These are phyloP conservation scores for Coix lacrymajobi DNA, from an alignment of 176 grass and related monocot genomes.

Conservation along the genomic window DNA sequence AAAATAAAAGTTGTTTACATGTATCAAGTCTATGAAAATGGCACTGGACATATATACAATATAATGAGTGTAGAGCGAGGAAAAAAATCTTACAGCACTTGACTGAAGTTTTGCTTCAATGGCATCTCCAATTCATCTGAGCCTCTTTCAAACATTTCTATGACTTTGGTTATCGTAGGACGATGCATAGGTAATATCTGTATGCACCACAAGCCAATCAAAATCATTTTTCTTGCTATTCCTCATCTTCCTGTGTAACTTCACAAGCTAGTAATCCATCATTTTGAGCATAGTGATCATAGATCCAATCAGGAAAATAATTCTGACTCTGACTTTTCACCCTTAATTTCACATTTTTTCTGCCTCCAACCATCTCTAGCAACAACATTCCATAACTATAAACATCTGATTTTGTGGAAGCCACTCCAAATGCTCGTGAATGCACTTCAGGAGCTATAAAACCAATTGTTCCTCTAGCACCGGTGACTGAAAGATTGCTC, in stretches of 20 bases:
- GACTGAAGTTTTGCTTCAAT: slow-evolving; percentile 16
- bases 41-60: background rate
- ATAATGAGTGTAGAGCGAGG: background rate
- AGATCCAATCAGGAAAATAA: slow-evolving; percentile 55
- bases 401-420: slow-evolving; percentile 59
- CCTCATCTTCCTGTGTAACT: slow-evolving; percentile 15
- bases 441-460: slow-evolving; percentile 66
- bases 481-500: slow-evolving; percentile 46
- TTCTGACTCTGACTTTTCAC: slow-evolving; percentile 26
- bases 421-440: slow-evolving; percentile 24
- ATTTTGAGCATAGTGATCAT: slow-evolving; percentile 34
- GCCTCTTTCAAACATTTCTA: slow-evolving; percentile 31
- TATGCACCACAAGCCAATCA: slow-evolving; percentile 26
- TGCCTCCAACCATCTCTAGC: slow-evolving; percentile 53
- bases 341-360: slow-evolving; percentile 19
- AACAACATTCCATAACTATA: slow-evolving; percentile 67
- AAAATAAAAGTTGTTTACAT: background rate
- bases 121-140: slow-evolving; percentile 35
- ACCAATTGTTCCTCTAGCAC: slow-evolving; percentile 55
- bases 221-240: slow-evolving; percentile 26
- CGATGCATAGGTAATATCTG: slow-evolving; percentile 21
- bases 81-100: slow-evolving; percentile 14
- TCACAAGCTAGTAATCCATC: slow-evolving; percentile 19
- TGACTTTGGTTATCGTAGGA: slow-evolving; percentile 14
- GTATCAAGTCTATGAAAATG: background rate